phyloP scores from a whole-genome alignment of 495 filamentous ascomycete species.

The Gamarada debralockiae region DNA sequence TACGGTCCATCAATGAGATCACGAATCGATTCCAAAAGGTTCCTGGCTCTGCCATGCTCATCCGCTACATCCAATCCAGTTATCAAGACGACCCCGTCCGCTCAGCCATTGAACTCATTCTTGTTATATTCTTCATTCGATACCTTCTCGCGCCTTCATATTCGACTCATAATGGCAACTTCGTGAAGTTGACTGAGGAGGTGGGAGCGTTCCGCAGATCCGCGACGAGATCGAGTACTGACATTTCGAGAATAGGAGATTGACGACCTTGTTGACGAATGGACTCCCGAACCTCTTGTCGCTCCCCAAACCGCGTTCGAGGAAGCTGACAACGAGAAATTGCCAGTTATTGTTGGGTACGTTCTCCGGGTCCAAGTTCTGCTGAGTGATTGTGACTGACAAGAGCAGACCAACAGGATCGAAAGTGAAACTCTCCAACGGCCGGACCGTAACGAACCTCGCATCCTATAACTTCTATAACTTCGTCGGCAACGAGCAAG shows the following conservation, averaged over 20 bases:
- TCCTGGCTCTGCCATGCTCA: conserved; percentile 88
- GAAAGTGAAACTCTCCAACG: conserved; percentile 83
- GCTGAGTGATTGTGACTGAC: conserved; percentile 1
- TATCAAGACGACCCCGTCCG: conserved; percentile 97
- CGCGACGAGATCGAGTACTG: background rate
- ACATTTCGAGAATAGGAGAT: conserved; percentile 59
- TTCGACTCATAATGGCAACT: conserved; percentile 79
- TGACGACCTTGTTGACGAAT: conserved; percentile 95
- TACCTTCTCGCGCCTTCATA: conserved; percentile 91
- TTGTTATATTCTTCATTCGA: conserved; percentile 92
- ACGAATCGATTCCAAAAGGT: conserved; percentile 77
- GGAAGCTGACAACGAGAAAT: conserved; percentile 75
- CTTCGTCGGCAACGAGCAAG: conserved; percentile 81
- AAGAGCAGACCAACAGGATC: conserved; percentile 76
- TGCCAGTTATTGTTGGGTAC: conserved; percentile 85
- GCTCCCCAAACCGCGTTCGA: conserved; percentile 66
- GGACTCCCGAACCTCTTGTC: conserved; percentile 92
- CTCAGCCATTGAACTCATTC: conserved; percentile 87
- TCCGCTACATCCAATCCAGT: conserved; percentile 92
- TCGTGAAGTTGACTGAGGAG: conserved; percentile 84
- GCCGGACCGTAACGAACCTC: conserved; percentile 85
- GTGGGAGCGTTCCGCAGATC: conserved; percentile 28
- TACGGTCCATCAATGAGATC: conserved; percentile 60
- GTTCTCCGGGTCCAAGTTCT: conserved; percentile 3
- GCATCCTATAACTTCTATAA: conserved; percentile 97